These are phyloP conservation scores for Echinochloa phyllopogon DNA, from an alignment of 176 grass and related monocot genomes.

Conservation along the genomic window DNA sequence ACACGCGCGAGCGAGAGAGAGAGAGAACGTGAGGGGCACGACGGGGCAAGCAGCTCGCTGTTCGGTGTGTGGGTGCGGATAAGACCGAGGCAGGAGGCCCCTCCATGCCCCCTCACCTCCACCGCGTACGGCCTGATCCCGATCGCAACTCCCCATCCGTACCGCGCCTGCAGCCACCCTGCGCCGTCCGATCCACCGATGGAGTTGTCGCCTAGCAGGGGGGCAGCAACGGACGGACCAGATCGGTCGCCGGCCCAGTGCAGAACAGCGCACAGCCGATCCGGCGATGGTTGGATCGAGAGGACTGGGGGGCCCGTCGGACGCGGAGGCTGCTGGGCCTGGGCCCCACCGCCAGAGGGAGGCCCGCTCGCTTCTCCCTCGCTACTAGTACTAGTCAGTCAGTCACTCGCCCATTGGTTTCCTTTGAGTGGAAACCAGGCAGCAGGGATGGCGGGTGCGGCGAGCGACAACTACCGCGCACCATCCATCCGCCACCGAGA, in stretches of 20 bases:
- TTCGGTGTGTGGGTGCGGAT: conserved; percentile 4
- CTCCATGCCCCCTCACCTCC: too few relatives aligned
- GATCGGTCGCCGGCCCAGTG: not conserved
- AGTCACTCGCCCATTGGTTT: not conserved
- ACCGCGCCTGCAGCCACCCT: not conserved
- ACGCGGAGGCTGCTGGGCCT: not conserved
- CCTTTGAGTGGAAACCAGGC: conserved; percentile 29
- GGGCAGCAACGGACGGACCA: not conserved
- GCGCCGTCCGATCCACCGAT: conserved; percentile 22
- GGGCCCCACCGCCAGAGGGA: not conserved
- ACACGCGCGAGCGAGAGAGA: too few relatives aligned
- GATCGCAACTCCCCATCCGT: not conserved
- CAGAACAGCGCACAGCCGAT: not conserved
- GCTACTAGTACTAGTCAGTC: too few relatives aligned
- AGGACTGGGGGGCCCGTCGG: not conserved
- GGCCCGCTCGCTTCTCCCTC: too few relatives aligned
- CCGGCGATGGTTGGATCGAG: not conserved
- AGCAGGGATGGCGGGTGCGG: not conserved
- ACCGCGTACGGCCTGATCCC: not conserved
- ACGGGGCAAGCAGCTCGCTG: not conserved
- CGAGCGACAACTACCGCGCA: not conserved
- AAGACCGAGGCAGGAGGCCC: not conserved
- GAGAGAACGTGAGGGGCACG: not conserved
- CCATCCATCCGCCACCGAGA: not conserved
- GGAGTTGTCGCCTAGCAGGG: not conserved